These are phyloP conservation scores for Pugionium dolabratum DNA, from an alignment of 345 rosid genomes.

Conservation along the genomic window DNA sequence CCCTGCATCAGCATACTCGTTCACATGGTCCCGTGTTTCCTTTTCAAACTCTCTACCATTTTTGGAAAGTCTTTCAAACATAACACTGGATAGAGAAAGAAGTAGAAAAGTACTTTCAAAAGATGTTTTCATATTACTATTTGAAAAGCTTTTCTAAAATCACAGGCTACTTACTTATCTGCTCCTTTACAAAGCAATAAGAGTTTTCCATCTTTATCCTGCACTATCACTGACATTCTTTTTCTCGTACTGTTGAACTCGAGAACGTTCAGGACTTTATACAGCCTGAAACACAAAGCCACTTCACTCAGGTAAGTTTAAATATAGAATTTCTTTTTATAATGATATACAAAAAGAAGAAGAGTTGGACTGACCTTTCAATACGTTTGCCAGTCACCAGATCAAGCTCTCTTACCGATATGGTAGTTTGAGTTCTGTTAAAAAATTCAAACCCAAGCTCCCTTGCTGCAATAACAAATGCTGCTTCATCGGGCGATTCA, in stretches of 20 bases:
- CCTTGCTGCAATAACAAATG: conserved; percentile 63
- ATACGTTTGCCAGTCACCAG: conserved; percentile 53
- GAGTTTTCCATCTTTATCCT: conserved; percentile 68
- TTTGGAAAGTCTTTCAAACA: conserved; percentile 80
- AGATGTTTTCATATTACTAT: not conserved
- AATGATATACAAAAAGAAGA: not conserved
- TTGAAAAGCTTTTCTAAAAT: not conserved
- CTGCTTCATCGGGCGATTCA: conserved; percentile 68
- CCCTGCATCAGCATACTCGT: conserved; percentile 69
- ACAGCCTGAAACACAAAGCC: conserved; percentile 54
- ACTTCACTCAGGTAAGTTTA: not conserved
- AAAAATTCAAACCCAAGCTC: conserved; percentile 85
- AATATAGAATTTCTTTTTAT: not conserved
- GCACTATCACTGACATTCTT: conserved; percentile 90
- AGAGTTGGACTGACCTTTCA: conserved; percentile 58
- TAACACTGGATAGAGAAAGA: conserved; percentile 54
- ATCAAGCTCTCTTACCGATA: conserved; percentile 63
- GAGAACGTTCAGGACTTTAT: conserved; percentile 64
- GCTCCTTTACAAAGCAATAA: conserved; percentile 85
- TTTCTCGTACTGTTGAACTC: conserved; percentile 90
- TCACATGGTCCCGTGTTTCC: conserved; percentile 71
- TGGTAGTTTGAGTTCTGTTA: conserved; percentile 70
- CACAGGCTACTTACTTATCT: conserved; percentile 61
- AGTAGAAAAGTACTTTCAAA: not conserved
- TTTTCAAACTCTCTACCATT: conserved; percentile 62